Evolutionary conservation across 2,329 filamentous ascomycete genomes (phyloP), one percentile per base, ranked within the genome.

Genomic region (Apiospora koreana): DNA sequence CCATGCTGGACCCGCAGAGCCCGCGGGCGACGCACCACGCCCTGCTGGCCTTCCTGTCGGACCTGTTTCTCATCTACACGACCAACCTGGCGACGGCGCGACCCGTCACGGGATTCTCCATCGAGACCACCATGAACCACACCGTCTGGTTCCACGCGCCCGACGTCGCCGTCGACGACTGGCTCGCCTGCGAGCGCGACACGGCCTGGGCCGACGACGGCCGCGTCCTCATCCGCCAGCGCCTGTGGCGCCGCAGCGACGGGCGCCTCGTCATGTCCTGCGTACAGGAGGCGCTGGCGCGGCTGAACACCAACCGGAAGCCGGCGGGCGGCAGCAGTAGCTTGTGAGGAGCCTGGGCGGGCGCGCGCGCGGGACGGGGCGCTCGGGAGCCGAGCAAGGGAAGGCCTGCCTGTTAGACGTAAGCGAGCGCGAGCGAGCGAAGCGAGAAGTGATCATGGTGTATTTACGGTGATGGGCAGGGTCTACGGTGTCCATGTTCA

Each of bases 181-280:
- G 72, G 72, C 65, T 74, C 65, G 68, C 69, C 18, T 69, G 58
- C 25, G 73, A 72, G 58, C 68, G 73, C 10, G 66, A 68, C 25
- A 73, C 72, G 8, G 58, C 65, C 6, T 74, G 71, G 71, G 73
- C 69, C 28, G 69, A 68, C n/a, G 68, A 74, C 46, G 71, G 73
- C 8, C 69, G 73, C 23, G 69, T 72, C 2, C 68, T 73, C 25
- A 48, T 74, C 6, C 70, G 72, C 28, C 72, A 72, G 65, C 67
- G 65, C 2, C 45, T 71, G 25, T 73, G 72, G 73, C 62, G 69
- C 23, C 23, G 64, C 48, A 38, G 62, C n/a, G 69, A 65, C 28
- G 72, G 73, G 1, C 65, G 69, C 2, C 68, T 74, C 23, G 69
- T 73, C 28, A 54, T 73, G 67, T 43, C 68, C 4, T 68, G 70